Evolutionary conservation across 192 early-diverging fungal genomes (phyloP), one percentile per base, ranked within the genome.

Genomic region (Coemansia sp.): DNA sequence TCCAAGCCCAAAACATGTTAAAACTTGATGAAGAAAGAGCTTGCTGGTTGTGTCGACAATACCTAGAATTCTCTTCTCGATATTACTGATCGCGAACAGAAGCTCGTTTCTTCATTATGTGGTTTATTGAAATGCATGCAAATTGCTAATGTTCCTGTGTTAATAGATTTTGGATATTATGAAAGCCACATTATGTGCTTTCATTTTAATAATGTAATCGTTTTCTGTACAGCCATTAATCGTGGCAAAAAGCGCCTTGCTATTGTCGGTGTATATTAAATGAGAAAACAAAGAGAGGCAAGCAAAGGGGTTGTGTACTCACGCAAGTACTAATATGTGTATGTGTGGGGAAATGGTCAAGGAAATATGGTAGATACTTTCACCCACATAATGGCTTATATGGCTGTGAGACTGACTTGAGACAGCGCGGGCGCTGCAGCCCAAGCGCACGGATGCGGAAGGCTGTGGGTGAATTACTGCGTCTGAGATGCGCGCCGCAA

Each of bases 161-260:
- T 23, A 13, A 54, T 32, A 32, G 32, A 26, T 6, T 54, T 11
- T 54, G 23, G 19, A 54, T 54, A 54, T 54, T 54, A 54, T 12
- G 52, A 54, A 54, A 54, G 52, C 52, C 49, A 9, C 52, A 9
- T 26, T 21, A 9, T 7, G 8, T 13, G 19, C 43, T 43, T 40
- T 32, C 32, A 32, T 32, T 63, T 66, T 68, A 68, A 68, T 68
- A 61, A 39, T 21, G 59, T 10, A 21, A 42, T 54, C 26, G 32
- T 32, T 50, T 21, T 26, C 37, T 37, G 21, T 40, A 61, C 37
- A 26, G 32, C 18, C 23, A 38, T n/a, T 52, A 32, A 40, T 38
- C 58, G 56, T 61, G 58, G 67, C 67, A 68, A 68, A 67, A 61
- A 40, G 49, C 37, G 41, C 9, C 52, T 26, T 54, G 52, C 12